Percentiles rank a stretch among this genome's conserved stretches.
Conservation (phyloP, 257 asterid species). For the Solanum corneliomulleri region DNA sequence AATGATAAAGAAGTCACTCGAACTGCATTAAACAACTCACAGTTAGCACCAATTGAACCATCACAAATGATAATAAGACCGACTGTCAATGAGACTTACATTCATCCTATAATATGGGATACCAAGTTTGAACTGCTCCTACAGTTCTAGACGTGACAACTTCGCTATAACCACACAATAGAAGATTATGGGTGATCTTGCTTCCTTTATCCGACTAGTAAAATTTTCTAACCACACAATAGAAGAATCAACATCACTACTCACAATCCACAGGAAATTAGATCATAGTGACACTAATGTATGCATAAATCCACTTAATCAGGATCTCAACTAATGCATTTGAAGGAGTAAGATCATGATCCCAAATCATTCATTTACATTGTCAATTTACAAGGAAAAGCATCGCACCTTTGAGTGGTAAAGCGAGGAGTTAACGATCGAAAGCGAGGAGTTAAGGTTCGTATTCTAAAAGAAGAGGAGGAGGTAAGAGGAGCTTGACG, state of each 20-base stretch:
- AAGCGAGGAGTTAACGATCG: slow-evolving; percentile 37
- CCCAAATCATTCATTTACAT: neutral
- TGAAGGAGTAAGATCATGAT: neutral
- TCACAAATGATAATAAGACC: neutral
- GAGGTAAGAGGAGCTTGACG: slow-evolving; percentile 21
- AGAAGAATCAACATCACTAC: neutral
- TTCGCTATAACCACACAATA: neutral
- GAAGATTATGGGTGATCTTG: neutral
- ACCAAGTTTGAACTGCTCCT: neutral
- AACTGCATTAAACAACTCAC: neutral
- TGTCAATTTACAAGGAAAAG: neutral
- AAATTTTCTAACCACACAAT: neutral
- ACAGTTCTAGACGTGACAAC: neutral
- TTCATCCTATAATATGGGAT: neutral
- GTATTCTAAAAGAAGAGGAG: slow-evolving; percentile 28
- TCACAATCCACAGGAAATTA: neutral
- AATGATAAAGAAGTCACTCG: neutral
- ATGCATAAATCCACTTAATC: neutral
- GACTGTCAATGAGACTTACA: neutral
- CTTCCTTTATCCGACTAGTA: neutral
- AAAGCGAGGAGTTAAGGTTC: slow-evolving; percentile 12
- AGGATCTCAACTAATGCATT: neutral
- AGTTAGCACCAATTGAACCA: neutral
- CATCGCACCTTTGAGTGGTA: slow-evolving; percentile 27
- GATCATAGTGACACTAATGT: neutral